Evolutionary conservation across 495 filamentous ascomycete species (phyloP), one percentile per base, ranked within the genome.

Genomic region (Cudoniella acicularis): DNA sequence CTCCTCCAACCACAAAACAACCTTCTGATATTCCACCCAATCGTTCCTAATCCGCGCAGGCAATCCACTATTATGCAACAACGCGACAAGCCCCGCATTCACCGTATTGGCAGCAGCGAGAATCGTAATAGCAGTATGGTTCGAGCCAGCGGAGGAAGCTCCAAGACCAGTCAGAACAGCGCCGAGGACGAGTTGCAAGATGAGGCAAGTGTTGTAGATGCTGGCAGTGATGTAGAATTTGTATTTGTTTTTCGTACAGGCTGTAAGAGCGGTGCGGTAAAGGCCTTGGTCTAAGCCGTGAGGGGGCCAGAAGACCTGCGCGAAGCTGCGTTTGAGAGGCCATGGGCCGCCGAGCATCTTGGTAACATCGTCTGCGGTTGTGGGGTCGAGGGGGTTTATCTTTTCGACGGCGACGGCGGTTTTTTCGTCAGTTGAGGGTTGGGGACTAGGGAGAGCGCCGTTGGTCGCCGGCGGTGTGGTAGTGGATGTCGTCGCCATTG

Each of bases 91-190:
- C 1, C 52, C 52, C 1, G 52, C 52, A 42, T 42, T 42, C 1
- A 45, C 52, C 26, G 52, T 55, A 20, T 43, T 55, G 3, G 52
- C 52, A 23, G 52, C 52, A 2, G 30, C 52, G 17, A 55, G 23
- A 10, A 55, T 30, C 18, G 52, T 55, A 22, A 55, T 55, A 9
- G 49, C 49, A 2, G 26, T 55, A 2, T 17, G 3, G 2, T 49
- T 49, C 10, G 17, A 1, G 17, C 46, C 17, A 1, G 46, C 4
- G 22, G 18, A 21, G 16, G 4, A 10, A 2, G 17, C 46, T 36
- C 30, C 30, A 13, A 49, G 22, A 21, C 16, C 46, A 20, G 17
- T 49, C 11, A 49, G 18, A 20, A 18, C 18, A 2, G 46, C 46
- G 3, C 46, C 46, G 46, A 49, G 46, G 46, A 49, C 2, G 1